Percentiles rank a stretch among this genome's conserved stretches.
phyloP scores from a whole-genome alignment of 768 basidiomycete species.

The Hygrophorus russula region DNA sequence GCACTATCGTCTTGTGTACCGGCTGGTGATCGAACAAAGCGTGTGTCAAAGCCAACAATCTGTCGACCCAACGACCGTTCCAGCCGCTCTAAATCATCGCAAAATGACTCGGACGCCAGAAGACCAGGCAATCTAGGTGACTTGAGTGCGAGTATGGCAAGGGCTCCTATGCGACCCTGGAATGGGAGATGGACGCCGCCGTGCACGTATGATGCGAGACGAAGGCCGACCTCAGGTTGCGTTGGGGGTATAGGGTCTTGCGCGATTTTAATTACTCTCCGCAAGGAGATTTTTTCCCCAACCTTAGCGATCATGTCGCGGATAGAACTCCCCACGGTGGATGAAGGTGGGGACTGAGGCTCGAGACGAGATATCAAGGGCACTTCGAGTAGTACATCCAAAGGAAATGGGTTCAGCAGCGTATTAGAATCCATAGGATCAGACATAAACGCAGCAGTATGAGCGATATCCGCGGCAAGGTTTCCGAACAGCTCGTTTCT shows the following conservation, averaged over 20 bases:
- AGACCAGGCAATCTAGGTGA: conserved; percentile 33
- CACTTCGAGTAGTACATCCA: conserved; percentile 44
- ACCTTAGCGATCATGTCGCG: conserved; percentile 62
- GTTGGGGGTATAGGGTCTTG: conserved; percentile 25
- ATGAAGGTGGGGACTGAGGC: conserved; percentile 19
- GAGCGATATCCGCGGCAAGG: conserved; percentile 70
- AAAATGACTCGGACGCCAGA: conserved; percentile 36
- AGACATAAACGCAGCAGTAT: conserved; percentile 67
- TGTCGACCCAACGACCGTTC: conserved; percentile 76
- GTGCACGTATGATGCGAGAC: conserved; percentile 51
- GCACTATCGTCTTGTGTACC: conserved; percentile 33
- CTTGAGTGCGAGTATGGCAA: conserved; percentile 45
- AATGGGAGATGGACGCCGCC: conserved; percentile 32
- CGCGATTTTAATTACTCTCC: conserved; percentile 41
- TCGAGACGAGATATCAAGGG: conserved; percentile 46
- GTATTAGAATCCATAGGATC: conserved; percentile 22
- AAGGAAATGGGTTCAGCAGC: conserved; percentile 36
- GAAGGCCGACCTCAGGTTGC: conserved; percentile 26
- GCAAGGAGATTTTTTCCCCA: conserved; percentile 68
- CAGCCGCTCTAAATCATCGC: conserved; percentile 46
- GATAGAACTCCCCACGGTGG: conserved; percentile 53
- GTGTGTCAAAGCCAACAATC: conserved; percentile 73
- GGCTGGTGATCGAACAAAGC: conserved; percentile 26
- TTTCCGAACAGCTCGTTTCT: conserved; percentile 72
- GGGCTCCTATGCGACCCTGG: conserved; percentile 45